Base-by-base conservation (phyloP, 2,329 filamentous ascomycete genomes). In the Fusarium sulawesiense region DNA sequence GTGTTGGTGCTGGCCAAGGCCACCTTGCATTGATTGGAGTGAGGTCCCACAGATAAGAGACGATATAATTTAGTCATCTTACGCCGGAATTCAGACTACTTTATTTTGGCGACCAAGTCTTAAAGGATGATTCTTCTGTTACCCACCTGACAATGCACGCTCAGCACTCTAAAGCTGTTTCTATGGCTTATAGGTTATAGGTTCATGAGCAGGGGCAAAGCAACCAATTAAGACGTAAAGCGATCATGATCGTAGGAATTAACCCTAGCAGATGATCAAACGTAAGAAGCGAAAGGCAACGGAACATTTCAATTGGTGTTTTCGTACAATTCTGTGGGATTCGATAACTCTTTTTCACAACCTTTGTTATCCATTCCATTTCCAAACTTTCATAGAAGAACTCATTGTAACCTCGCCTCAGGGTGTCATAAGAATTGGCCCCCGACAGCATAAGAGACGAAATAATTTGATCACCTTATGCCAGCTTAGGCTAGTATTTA, bases 181-280 rank as follows among this genome's bases (percentile, higher is more conserved):
- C 20, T 37, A 25, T 25, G 23, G 49, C 23, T 51, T 41, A 21
- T 41, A 27, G 4, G 34, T 37, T 37, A 14, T 40, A 27, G 21
- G 32, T 51, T 41, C 34, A 29, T 63, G 25, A 47, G 49, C 44
- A 60, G 40, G 49, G 56, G 55, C 59, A 69, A 67, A 51, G 40
- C 21, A 64, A 56, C 46, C 45, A 42, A 46, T 32, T 40, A 48
- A 7, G 46, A 54, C 40, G 54, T 30, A 51, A 62, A 62, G 41
- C 60, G 29, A 71, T 66, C 60, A 54, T n/a, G 48, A 61, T 69
- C 37, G 32, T 42, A 25, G 44, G 48, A 53, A 49, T 34, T 29
- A 37, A 61, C 51, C 68, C 64, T 42, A 54, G 64, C 51, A 51
- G 63, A 69, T 71, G 64, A 68, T 71, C 64, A 71, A 66, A 66